These are phyloP conservation scores for Talaromyces amestolkiae DNA, from an alignment of 2,329 filamentous ascomycete genomes.

Conservation along the genomic window DNA sequence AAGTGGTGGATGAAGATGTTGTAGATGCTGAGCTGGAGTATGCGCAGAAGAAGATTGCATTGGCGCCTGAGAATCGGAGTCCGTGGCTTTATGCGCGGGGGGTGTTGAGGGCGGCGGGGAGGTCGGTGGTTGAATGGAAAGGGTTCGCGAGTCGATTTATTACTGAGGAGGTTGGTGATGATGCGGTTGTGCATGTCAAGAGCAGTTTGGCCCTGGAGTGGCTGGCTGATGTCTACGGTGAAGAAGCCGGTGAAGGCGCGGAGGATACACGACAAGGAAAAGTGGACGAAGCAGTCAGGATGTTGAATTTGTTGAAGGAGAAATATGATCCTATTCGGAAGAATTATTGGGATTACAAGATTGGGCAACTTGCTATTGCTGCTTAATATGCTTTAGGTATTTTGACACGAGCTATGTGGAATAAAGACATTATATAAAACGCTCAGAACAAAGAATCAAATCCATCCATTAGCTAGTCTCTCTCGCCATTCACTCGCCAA, in stretches of 20 bases:
- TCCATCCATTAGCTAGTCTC: slow-evolving; percentile 42
- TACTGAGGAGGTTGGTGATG: slow-evolving; percentile 44
- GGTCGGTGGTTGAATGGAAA: slow-evolving; percentile 50
- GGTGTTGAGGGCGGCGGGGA: slow-evolving; percentile 65
- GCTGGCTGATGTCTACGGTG: slow-evolving; percentile 47
- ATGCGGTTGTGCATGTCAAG: slow-evolving; percentile 46
- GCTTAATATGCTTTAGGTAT: not conserved
- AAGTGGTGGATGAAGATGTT: slow-evolving; percentile 58
- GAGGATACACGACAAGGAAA: slow-evolving; percentile 26
- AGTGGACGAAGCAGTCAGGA: slow-evolving; percentile 59
- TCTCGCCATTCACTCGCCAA: slow-evolving; percentile 60
- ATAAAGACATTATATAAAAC: not conserved
- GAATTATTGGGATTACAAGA: slow-evolving; percentile 88
- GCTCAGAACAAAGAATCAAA: slow-evolving; percentile 2
- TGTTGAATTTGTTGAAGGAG: slow-evolving; percentile 69
- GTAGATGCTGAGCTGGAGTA: slow-evolving; percentile 74
- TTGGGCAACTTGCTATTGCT: slow-evolving; percentile 32
- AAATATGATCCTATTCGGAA: slow-evolving; percentile 89
- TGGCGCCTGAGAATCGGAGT: slow-evolving; percentile 90
- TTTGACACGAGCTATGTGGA: not conserved
- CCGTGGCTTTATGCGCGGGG: slow-evolving; percentile 90
- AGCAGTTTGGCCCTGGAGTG: slow-evolving; percentile 59
- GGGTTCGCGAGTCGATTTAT: slow-evolving; percentile 57
- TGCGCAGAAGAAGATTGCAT: slow-evolving; percentile 67
- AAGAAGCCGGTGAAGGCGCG: slow-evolving; percentile 41